These are phyloP conservation scores for Tausonia pullulans DNA, from an alignment of 1,284 basidiomycete species.

Conservation along the genomic window DNA sequence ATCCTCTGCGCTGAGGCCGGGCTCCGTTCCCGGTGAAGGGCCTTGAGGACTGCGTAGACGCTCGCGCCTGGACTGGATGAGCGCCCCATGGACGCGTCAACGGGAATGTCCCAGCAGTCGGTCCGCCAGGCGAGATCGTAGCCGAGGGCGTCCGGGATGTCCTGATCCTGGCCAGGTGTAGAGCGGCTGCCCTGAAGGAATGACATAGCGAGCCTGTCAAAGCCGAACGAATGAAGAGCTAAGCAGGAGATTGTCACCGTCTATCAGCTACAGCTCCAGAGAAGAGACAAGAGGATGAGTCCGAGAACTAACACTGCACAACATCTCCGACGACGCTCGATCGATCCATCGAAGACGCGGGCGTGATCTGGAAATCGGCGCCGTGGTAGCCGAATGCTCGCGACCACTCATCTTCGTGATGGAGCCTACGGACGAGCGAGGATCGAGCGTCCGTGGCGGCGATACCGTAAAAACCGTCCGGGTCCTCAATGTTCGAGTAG, in stretches of 20 bases:
- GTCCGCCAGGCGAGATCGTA: conserved; percentile 82
- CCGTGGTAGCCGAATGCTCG: conserved; percentile 84
- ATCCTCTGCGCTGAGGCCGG: conserved; percentile 39
- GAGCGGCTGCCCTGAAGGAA: conserved; percentile 38
- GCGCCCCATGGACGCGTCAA: conserved; percentile 34
- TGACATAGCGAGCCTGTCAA: conserved; percentile 63
- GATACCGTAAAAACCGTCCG: conserved; percentile 95
- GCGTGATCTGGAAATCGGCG: conserved; percentile 59
- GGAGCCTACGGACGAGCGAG: conserved; percentile 70
- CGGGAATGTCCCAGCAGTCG: conserved; percentile 82
- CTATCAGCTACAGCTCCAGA: too few species aligned
- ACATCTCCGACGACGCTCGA: not conserved
- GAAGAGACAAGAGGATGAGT: too few species aligned
- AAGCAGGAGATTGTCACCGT: conserved; percentile 32
- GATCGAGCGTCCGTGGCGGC: conserved; percentile 58
- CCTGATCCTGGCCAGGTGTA: conserved; percentile 19
- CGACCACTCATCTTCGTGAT: conserved; percentile 86
- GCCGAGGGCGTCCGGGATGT: conserved; percentile 43
- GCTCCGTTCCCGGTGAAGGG: conserved; percentile 62
- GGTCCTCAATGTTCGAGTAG: conserved; percentile 90
- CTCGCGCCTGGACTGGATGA: conserved; percentile 26
- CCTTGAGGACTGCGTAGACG: conserved; percentile 66
- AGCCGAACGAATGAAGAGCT: conserved; percentile 67
- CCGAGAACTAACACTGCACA: not conserved
- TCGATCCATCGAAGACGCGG: conserved; percentile 32